Percentiles rank a stretch among this genome's conserved stretches.
Evolutionary conservation across 2,329 filamentous ascomycete genomes (phyloP).

Genomic region (Bipolaris oryzae): DNA sequence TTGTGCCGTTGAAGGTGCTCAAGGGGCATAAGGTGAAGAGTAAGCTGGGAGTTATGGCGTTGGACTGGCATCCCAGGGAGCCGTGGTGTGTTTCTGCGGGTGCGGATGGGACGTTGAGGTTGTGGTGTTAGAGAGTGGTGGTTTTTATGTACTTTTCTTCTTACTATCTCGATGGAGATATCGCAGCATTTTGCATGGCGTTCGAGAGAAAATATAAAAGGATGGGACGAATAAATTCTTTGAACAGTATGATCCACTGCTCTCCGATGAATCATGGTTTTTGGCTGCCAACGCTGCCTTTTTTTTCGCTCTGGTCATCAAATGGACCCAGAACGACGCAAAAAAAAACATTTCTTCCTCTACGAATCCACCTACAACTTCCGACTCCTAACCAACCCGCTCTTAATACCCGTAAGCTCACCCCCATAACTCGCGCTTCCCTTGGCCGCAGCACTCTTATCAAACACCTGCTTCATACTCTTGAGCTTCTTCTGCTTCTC

Average conservation of each 20-base stretch:
- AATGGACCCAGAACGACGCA: too few relatives aligned
- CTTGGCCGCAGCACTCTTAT: slow-evolving; percentile 72
- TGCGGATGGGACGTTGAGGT: slow-evolving; percentile 86
- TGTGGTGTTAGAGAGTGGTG: slow-evolving; percentile 66
- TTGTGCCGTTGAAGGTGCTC: slow-evolving; percentile 94
- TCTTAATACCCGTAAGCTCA: slow-evolving; percentile 95
- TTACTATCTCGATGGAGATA: too few relatives aligned
- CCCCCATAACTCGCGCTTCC: slow-evolving; percentile 71
- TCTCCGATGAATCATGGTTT: too few relatives aligned
- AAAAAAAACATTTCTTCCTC: too few relatives aligned
- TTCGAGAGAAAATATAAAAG: neutral
- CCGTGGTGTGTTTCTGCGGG: slow-evolving; percentile 95
- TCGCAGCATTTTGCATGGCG: slow-evolving; percentile 3
- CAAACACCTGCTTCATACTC: slow-evolving; percentile 84
- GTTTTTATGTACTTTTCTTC: neutral
- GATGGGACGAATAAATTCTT: neutral
- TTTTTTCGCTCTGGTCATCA: neutral
- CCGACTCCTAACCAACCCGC: slow-evolving; percentile 86
- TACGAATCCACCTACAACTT: slow-evolving; percentile 67
- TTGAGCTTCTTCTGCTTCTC: slow-evolving; percentile 97
- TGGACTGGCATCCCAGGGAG: slow-evolving; percentile 94
- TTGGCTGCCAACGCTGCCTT: neutral
- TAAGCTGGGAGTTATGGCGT: slow-evolving; percentile 86
- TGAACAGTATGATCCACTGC: neutral
- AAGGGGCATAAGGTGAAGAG: slow-evolving; percentile 86